Percentiles rank a stretch among this genome's conserved stretches.
phyloP scores from a whole-genome alignment of 2,329 filamentous ascomycete genomes.

The Colletotrichum tabaci region DNA sequence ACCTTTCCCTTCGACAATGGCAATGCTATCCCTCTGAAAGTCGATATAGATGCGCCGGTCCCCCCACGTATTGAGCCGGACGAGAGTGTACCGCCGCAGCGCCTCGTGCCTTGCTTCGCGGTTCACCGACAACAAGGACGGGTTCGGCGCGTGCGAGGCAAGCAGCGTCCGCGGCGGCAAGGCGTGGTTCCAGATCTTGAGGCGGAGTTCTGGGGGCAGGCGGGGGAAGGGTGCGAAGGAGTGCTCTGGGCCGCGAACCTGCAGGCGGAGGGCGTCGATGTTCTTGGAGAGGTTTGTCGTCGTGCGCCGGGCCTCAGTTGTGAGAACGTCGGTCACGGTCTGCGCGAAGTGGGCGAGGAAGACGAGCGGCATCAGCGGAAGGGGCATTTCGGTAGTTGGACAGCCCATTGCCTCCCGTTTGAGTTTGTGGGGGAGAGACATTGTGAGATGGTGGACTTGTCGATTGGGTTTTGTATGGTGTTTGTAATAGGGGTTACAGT shows the following conservation, averaged over 20 bases:
- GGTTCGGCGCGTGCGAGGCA: slow-evolving; percentile 36
- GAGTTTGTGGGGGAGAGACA: slow-evolving; percentile 30
- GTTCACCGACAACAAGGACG: slow-evolving; percentile 26
- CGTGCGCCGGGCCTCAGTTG: slow-evolving; percentile 30
- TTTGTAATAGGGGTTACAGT: slow-evolving; percentile 3
- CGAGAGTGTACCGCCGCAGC: slow-evolving; percentile 25
- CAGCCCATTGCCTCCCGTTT: slow-evolving; percentile 27
- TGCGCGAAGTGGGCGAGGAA: slow-evolving; percentile 40
- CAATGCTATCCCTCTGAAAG: slow-evolving; percentile 28
- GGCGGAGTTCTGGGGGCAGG: slow-evolving; percentile 35
- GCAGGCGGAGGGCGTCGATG: slow-evolving; percentile 32
- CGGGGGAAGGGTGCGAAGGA: slow-evolving; percentile 26
- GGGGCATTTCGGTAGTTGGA: slow-evolving; percentile 28
- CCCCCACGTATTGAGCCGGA: slow-evolving; percentile 37
- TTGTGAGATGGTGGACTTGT: not conserved
- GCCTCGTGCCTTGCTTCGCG: slow-evolving; percentile 35
- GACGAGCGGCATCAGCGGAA: slow-evolving; percentile 35
- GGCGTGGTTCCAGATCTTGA: slow-evolving; percentile 41
- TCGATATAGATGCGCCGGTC: slow-evolving; percentile 38
- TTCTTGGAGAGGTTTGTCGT: slow-evolving; percentile 20
- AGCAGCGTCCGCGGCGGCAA: slow-evolving; percentile 29
- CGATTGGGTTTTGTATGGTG: slow-evolving; percentile 11
- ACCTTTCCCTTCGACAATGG: slow-evolving; percentile 36
- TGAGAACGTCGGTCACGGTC: slow-evolving; percentile 26
- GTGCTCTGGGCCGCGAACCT: slow-evolving; percentile 35